Evolutionary conservation across 352 stramenopile genomes (phyloP), one percentile per base, ranked within the genome.

Genomic region (Pythium periplocum): DNA sequence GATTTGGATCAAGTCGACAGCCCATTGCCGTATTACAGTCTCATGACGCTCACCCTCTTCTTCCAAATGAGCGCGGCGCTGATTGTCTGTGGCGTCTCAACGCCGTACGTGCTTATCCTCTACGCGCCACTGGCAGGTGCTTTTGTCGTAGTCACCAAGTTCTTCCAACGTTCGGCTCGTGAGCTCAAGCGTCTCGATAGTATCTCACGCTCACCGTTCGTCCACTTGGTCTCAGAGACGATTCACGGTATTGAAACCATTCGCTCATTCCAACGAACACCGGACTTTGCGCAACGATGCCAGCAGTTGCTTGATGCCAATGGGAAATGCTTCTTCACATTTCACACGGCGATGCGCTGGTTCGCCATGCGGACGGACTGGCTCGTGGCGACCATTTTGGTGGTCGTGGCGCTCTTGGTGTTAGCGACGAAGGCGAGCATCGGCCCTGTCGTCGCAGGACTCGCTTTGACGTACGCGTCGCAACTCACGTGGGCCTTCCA

Each of bases 171-270:
- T 26, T 74, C 58, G 4, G 51, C 75, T 59, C 57, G 67, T 17
- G 90, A 97, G 57, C 62, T 97, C 4, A 95, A 97, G 65, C 74
- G 93, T 17, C 68, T 98, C n/a, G 93, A 98, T 62, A 83, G 79
- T 6, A 56, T 97, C 43, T 64, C 54, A 10, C 55, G 62, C 37
- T 70, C 78, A 36, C 93, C 93, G 17, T 86, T 98, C 34, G 97
- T 96, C 66, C 71, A 78, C 3, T 69, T 96, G 47, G 69, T 97
- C 31, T 69, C 75, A 8, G 89, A 98, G 67, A 96, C 71, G 26
- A 64, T 98, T 12, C 73, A 75, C 55, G 94, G 94, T n/a, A 74
- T 97, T 30, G 53, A 80, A 1, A 97, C 79, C n/a, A 96, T 98
- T 10, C 77, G 90, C 52, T 64, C 73, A 10, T 84, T 60, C 40